Base-by-base conservation (phyloP, 2,329 filamentous ascomycete genomes). In the Nigrospora sphaerica region DNA sequence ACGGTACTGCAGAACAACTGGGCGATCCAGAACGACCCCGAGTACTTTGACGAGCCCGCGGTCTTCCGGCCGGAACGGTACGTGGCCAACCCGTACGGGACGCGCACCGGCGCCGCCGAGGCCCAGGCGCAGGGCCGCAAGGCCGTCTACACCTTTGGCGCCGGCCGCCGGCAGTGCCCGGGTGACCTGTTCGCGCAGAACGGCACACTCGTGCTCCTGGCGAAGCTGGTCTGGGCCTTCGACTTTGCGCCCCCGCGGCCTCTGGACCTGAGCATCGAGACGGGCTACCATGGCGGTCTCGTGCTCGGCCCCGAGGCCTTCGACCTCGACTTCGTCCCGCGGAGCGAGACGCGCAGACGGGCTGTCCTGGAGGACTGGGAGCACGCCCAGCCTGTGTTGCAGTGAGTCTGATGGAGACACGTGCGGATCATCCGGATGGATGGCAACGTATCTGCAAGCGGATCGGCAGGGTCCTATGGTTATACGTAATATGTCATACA, bases 41-140 rank as follows among this genome's bases (percentile, higher is more conserved):
- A 49, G 14, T 42, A 49, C 4, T 53, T 49, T 33, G 46, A 53
- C 12, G 36, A 45, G 3, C 53, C 53, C 6, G 52, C 49, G n/a
- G 32, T 19, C 6, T 55, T 49, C 37, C n/a, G 44, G 10, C 53
- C 53, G 6, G 42, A 46, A 12, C 52, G 53, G 2, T 55, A 49
- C 14, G 32, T 54, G n/a, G 34, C 23, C 9, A 51, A 52, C 16
- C 39, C 17, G 6, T 52, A 43, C 19, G 53, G 53, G 16, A 44
- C 42, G 10, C 44, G 38, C 18, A 19, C 28, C 19, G 18, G 45
- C 18, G 39, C 31, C n/a, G 46, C 42, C 4, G 35, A 36, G n/a
- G 40, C 32, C 2, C 17, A 12, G 17, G 42, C 42, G 16, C 37
- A 42, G 28, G 47, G 47, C 10, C 47, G 47, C n/a, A 44, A 46